Evolutionary conservation across 306 rosid genomes (phyloP).

Genomic region (Lathyrus aphaca): DNA sequence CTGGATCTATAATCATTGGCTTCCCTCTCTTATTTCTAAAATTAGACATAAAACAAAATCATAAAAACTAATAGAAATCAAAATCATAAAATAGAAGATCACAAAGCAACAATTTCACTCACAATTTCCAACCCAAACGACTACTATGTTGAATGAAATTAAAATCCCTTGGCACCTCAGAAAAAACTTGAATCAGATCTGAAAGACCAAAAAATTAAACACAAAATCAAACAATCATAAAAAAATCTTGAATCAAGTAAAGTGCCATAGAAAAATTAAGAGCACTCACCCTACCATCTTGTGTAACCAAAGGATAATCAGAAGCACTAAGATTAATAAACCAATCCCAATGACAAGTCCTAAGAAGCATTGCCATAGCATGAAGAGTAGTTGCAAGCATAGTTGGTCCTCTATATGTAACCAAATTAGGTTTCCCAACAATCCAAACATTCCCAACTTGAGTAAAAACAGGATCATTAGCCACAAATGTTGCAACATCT

Average conservation of each 20-base stretch:
- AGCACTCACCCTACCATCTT: slow-evolving; percentile 99
- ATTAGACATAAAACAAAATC: slow-evolving; percentile 15
- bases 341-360: slow-evolving; percentile 83
- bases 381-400: slow-evolving; percentile 96
- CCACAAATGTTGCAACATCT: slow-evolving; percentile 57
- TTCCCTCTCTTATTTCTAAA: slow-evolving; percentile 88
- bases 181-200: slow-evolving; percentile 85
- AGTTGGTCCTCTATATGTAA: slow-evolving; percentile 91
- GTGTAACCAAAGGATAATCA: slow-evolving; percentile 87
- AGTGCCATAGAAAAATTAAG: slow-evolving; percentile 17
- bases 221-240: slow-evolving; percentile 2
- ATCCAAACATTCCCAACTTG: slow-evolving; percentile 84
- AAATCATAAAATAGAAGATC: slow-evolving; percentile 13
- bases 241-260: neutral
- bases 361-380: slow-evolving; percentile 73
- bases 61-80: neutral
- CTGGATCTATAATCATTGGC: slow-evolving; percentile 88
- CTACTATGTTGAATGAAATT: slow-evolving; percentile 89
- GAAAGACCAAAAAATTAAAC: slow-evolving; percentile 32
- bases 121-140: slow-evolving; percentile 92
- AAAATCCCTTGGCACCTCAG: slow-evolving; percentile 71
- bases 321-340: slow-evolving; percentile 94
- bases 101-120: slow-evolving; percentile 2
- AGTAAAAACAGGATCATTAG: slow-evolving; percentile 60
- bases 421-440: slow-evolving; percentile 76